These are phyloP conservation scores for Esteya vermicola DNA, from an alignment of 2,329 filamentous ascomycete species.

Conservation along the genomic window DNA sequence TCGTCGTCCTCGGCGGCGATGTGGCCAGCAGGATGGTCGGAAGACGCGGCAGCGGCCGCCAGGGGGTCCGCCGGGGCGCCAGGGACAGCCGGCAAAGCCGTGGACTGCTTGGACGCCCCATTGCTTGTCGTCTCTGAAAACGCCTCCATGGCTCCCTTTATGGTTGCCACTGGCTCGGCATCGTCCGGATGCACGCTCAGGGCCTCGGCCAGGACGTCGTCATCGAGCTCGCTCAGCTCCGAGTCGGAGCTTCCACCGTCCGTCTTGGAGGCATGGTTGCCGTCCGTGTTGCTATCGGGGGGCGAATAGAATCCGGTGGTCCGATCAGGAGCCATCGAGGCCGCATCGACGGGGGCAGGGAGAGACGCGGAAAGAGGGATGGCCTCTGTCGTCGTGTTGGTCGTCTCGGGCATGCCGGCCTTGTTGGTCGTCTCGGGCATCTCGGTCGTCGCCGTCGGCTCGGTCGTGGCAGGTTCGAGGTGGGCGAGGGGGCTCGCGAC, in stretches of 20 bases:
- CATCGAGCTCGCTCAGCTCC: conserved; percentile 52
- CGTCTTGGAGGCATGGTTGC: conserved; percentile 44
- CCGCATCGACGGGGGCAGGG: conserved; percentile 1
- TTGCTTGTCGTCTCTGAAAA: too few relatives aligned
- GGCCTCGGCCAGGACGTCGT: conserved; percentile 33
- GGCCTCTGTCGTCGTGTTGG: conserved; percentile 1
- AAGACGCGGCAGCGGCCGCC: not conserved
- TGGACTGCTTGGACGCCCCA: too few relatives aligned
- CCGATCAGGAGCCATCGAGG: conserved; percentile 13
- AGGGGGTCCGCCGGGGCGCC: not conserved
- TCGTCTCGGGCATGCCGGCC: conserved; percentile 5
- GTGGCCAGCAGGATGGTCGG: not conserved
- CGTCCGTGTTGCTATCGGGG: conserved; percentile 51
- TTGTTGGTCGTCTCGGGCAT: conserved; percentile 9
- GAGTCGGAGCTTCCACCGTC: conserved; percentile 41
- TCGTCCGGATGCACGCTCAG: conserved; percentile 12
- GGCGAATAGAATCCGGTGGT: conserved; percentile 44
- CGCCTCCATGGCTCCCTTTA: too few relatives aligned
- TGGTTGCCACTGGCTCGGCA: too few relatives aligned
- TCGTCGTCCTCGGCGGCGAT: conserved; percentile 24
- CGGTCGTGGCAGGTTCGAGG: conserved; percentile 1
- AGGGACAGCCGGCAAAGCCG: too few relatives aligned
- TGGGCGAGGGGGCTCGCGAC: conserved; percentile 9
- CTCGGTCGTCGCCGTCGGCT: conserved; percentile 1
- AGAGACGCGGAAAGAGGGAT: not conserved